Evolutionary conservation across 2,329 filamentous ascomycete species (phyloP).

Genomic region (Verticillium albo-atrum): DNA sequence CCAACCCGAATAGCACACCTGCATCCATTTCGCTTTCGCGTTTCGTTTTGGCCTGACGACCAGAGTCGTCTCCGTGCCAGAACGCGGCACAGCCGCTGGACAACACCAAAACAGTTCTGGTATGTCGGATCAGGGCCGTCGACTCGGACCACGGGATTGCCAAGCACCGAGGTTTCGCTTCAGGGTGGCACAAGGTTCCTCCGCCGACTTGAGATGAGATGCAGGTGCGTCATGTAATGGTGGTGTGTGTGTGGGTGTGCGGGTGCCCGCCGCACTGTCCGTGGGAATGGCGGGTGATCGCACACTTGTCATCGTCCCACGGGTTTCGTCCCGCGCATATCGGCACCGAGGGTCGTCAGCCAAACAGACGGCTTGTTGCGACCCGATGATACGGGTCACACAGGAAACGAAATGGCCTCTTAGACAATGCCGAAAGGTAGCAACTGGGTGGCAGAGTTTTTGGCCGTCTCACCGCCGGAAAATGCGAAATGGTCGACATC

Average conservation of each 20-base stretch:
- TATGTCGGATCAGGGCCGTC: background rate
- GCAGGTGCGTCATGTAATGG: background rate
- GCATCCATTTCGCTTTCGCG: background rate
- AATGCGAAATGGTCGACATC: too few relatives aligned
- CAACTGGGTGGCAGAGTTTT: too few relatives aligned
- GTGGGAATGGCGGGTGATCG: background rate
- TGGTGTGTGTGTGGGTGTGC: background rate
- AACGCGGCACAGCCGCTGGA: background rate
- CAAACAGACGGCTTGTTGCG: background rate
- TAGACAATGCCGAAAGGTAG: too few relatives aligned
- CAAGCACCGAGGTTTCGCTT: background rate
- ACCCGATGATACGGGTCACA: background rate
- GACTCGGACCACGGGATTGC: background rate
- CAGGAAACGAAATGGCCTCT: too few relatives aligned
- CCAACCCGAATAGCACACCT: background rate
- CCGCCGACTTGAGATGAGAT: background rate
- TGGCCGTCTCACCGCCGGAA: too few relatives aligned
- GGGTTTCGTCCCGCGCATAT: background rate
- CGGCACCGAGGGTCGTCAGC: background rate
- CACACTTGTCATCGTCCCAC: background rate
- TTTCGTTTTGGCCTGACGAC: background rate
- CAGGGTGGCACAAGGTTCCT: background rate
- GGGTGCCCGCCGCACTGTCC: background rate
- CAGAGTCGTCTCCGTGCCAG: background rate
- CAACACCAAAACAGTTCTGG: background rate